These are phyloP conservation scores for Naganishia randhawae DNA, from an alignment of 768 basidiomycete species.

Conservation along the genomic window DNA sequence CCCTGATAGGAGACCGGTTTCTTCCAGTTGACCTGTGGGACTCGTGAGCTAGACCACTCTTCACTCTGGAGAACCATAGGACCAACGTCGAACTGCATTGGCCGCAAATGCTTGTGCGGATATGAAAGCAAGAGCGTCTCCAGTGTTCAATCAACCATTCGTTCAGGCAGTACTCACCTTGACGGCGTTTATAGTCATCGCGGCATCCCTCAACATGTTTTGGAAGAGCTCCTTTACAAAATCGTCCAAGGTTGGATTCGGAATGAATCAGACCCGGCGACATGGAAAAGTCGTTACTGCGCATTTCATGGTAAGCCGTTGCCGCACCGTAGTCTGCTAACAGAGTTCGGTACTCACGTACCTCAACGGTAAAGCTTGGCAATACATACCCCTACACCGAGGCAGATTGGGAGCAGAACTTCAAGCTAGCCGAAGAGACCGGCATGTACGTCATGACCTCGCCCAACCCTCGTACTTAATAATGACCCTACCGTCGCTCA, in stretches of 20 bases:
- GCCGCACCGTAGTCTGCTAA: background rate
- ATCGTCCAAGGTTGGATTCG: background rate
- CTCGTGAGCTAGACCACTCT: too few species aligned
- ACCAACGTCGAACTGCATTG: too few species aligned
- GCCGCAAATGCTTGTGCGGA: background rate
- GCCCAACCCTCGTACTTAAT: slow-evolving; percentile 24
- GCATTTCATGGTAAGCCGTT: slow-evolving; percentile 49
- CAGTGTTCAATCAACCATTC: slow-evolving; percentile 22
- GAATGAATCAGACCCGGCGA: background rate
- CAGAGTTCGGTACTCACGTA: background rate
- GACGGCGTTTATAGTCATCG: slow-evolving; percentile 15
- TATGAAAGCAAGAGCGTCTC: background rate
- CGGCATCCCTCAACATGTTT: slow-evolving; percentile 25
- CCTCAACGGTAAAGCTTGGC: slow-evolving; percentile 38
- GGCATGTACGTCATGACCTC: slow-evolving; percentile 36
- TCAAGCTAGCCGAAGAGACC: slow-evolving; percentile 42
- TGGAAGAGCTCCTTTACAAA: slow-evolving; percentile 17
- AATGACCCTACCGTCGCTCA: background rate
- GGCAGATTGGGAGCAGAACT: slow-evolving; percentile 40
- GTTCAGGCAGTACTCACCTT: slow-evolving; percentile 27
- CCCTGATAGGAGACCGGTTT: too few species aligned
- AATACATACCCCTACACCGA: slow-evolving; percentile 48
- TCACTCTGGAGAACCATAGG: too few species aligned
- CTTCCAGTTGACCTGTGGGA: too few species aligned
- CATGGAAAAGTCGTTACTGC: slow-evolving; percentile 40